Base-by-base conservation (phyloP, 1,139 yeast genomes). In the Yamadazyma spencermartinsiae region DNA sequence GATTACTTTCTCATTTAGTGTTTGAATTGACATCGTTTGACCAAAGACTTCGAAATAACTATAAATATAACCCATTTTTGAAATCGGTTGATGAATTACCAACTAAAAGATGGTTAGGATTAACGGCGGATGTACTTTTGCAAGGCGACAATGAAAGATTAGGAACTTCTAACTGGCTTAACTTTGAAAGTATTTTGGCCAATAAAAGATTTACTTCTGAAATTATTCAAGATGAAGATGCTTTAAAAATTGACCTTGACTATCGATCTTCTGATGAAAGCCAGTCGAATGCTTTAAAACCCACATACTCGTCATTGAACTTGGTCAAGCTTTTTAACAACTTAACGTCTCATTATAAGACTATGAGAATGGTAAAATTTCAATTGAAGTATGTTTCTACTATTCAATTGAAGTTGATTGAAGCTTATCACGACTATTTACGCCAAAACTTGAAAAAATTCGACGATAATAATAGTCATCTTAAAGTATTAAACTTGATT, bases 361-460 rank as follows among this genome's bases (percentile, higher is more conserved):
- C 82, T 11, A 60, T 82, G 39, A 69, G 73, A 16, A 68, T 86
- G 18, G 76, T 79, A 30, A 79, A 78, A 40, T 83, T 77, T 52
- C 87, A 88, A 51, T 65, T 86, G 39, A 75, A 79, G 50, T 82
- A 83, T 41, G 76, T 86, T 19, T 77, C 86, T 8, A 79, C 79
- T 18, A 80, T 88, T 26, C 95, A 88, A 55, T 60, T 88, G 35
- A 71, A 70, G 23, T 57, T 89, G 32, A 56, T 88, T 17, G 84
- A 83, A 40, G 65, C 65, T 29, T 89, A 86, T 53, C 72, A 72
- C 41, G 74, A 72, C 3, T 68, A 74, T 21, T 56, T 88, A 14
- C 56, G 65, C 15, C 68, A 68, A 31, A 67, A 77, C 12, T 65
- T 74, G 38, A 62, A 67, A 40, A 72, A 74, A 6, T 69, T 79